Evolutionary conservation across 116 monocot genomes (phyloP), one percentile per base, ranked within the genome.

Genomic region (Papilionanthe hybrid): DNA sequence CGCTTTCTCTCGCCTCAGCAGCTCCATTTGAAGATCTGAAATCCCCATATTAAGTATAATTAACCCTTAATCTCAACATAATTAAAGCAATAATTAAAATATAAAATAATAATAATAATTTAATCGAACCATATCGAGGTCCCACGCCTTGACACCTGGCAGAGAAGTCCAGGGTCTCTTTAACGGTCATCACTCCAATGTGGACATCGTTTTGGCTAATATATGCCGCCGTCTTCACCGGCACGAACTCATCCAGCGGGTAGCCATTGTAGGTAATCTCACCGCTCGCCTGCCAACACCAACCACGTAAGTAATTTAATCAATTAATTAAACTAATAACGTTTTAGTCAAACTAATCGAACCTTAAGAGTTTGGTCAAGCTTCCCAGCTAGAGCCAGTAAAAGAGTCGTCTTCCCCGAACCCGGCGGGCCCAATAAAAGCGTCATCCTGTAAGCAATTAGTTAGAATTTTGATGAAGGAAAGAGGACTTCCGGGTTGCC

Each of bases 141-240:
- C 89, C 89, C 32, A 86, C 76, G 20, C 89, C 89, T 81, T 89
- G 89, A n/a, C 86, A 89, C 55, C 83, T 63, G 1, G 86, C 89
- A 5, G 89, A 89, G 78, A 89, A 89, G 77, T 88, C 83, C 13
- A 88, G 83, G 5, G 88, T 88, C 63, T 88, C 88, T 78, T 86
- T 88, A 4, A 88, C 88, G 25, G 88, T 88, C 88, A 88, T 88
- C 80, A 86, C 86, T n/a, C 86, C 86, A 1, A 88, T 71, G 67
- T 89, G 89, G 18, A 89, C 81, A 32, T 89, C 89, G 3, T 83
- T 86, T 57, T 89, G 89, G 72, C 89, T 89, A 18, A 89, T 86
- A 30, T 89, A 89, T 3, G 86, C 86, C 57, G 89, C 86, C 42
- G 89, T 89, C 42, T 89, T 89, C 81, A 79, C 79, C 47, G 89